Evolutionary conservation across 1,284 basidiomycete genomes (phyloP), one percentile per base, ranked within the genome.

Genomic region (Hemileia vastatrix): DNA sequence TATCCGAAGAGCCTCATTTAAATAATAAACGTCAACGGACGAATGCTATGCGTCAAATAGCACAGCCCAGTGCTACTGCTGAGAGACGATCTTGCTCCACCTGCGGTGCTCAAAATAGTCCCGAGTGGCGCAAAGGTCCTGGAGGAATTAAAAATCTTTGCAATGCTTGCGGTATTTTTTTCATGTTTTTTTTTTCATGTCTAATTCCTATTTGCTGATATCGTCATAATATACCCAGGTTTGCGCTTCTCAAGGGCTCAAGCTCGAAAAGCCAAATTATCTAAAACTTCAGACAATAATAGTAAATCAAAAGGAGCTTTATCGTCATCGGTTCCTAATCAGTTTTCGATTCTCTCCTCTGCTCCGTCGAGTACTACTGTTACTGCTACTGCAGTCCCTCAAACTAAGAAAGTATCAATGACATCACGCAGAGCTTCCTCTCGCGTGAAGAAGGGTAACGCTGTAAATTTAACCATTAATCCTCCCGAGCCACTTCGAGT

Each of bases 121-220:
- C 58, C 8, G 58, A 60, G 21, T 60, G 58, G 58, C 31, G 58
- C 24, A 60, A 60, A 48, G 58, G 58, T 9, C 58, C 58, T 11
- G 54, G 54, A 15, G 58, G 58, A 0, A 43, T 60, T 6, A 60
- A 60, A 31, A 51, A 40, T 1, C 27, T 60, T 2, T 60, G 58
- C 36, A 60, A 60, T 33, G 58, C 58, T 18, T 60, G 58, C 36
- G 58, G 58, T 60, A 24, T 23, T 50, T 60, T 21, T 6, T n/a
- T 3, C 21, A 50, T 33, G 11, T 24, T 36, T 13, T 50, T 31
- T n/a, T 4, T 31, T 53, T 53, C 13, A 31, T 33, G 15, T n/a
- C 33, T 53, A 31, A n/a, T 27, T 31, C 4, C 31, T 31, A 3
- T 53, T 53, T n/a, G 23, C 13, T 27, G 4, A 32, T 53, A n/a